Evolutionary conservation across 2,329 filamentous ascomycete species (phyloP), one percentile per base, ranked within the genome.

Genomic region (Elsinoe arachidis): DNA sequence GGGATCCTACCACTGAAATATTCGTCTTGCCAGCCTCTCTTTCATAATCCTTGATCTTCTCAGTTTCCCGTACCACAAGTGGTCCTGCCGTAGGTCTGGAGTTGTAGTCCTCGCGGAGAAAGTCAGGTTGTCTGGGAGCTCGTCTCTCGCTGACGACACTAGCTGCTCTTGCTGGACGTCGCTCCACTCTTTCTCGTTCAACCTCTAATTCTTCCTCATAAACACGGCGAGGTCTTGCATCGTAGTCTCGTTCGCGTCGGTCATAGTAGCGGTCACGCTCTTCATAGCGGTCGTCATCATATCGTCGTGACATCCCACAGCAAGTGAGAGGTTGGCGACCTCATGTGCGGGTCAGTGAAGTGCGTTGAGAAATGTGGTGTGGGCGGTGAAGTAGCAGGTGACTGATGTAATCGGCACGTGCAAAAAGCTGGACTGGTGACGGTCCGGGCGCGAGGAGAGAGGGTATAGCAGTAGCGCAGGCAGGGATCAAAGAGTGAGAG

Each of bases 131-230:
- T 10, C 74, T 70, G 44, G 73, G 67, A 19, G 55, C 66, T 63
- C 62, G 68, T 19, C 68, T 66, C 38, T 67, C 65, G 55, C 61
- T 64, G 15, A 69, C 59, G 19, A 69, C 66, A 4, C 67, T 66
- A 2, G 57, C 56, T 43, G 59, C 55, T 54, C 58, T 55, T 37
- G 67, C 67, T 47, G 62, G 54, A 15, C 63, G 59, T 44, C 67
- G 62, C 64, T 67, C 66, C 59, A 66, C 61, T 57, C 64, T 63
- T 12, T 62, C 61, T 39, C 66, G 66, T 62, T 80, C 78, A 43
- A 77, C 60, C 58, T 80, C 77, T 44, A 78, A 68, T 52, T 76
- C 74, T 30, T 79, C 77, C 15, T 78, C 75, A 61, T 77, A 77
- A 63, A 75, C 74, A 53, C 71, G 70, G n/a, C 71, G 69, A 58